Conservation (phyloP, 192 early-diverging fungal species). For the Phycomyces blakesleeanus region DNA sequence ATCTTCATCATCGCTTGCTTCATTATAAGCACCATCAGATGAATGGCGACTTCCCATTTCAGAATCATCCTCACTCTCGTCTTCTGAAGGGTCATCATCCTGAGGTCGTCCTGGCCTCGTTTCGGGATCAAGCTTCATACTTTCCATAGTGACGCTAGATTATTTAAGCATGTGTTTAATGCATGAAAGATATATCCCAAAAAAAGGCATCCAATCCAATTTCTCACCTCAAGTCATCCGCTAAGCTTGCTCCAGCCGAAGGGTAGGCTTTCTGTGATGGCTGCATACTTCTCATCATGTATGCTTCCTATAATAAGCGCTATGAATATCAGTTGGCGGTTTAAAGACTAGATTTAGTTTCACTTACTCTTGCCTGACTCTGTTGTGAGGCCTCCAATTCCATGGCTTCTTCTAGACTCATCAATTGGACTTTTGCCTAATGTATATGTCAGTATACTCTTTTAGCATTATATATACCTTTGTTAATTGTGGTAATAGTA, state of each 20-base stretch:
- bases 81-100: slow-evolving; percentile 8
- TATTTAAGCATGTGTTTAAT: background rate
- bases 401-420: slow-evolving; percentile 15
- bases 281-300: slow-evolving; percentile 10
- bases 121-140: background rate
- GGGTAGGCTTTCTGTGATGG: background rate
- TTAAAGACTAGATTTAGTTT: too few species aligned
- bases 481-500: background rate
- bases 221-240: slow-evolving; percentile 8
- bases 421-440: slow-evolving; percentile 8
- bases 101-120: background rate
- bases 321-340: too few species aligned
- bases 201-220: background rate
- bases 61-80: slow-evolving; percentile 1
- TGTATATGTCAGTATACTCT: background rate
- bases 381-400: slow-evolving; percentile 4
- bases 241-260: background rate
- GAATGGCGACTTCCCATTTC: background rate
- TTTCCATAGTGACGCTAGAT: background rate
- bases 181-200: background rate
- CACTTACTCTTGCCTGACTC: slow-evolving; percentile 6
- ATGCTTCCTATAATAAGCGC: slow-evolving; percentile 13
- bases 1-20: background rate
- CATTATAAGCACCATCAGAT: background rate
- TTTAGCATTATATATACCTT: background rate